Base-by-base conservation (phyloP, 2,329 filamentous ascomycete species). In the Aspergillus ochraceoroseus region DNA sequence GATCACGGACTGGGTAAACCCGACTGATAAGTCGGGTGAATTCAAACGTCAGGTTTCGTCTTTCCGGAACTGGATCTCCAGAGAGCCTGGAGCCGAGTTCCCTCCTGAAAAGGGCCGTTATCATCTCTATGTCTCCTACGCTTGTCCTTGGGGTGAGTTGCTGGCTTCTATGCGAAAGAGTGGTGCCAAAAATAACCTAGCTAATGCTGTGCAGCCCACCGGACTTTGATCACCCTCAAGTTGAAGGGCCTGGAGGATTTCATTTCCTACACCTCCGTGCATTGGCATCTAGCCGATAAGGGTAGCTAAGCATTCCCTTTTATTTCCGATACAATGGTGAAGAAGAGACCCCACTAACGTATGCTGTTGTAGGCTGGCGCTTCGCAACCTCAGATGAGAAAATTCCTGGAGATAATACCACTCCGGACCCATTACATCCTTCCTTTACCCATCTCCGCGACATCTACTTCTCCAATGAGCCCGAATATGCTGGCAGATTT, bases 41-140 rank as follows among this genome's bases (percentile, higher is more conserved):
- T 96, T 94, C 76, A 95, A 95, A 71, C 83, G 90, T 47, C 85
- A 88, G 63, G 74, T 76, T 48, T 92, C 86, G 46, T 76, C 80
- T 40, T 96, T 96, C 69, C 81, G 92, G 44, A 79, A 84, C 64
- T 85, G 72, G 65, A 85, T 95, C 64, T 87, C 84, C 20, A 77
- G 75, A 48, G 78, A 86, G 53, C 67, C 79, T 1, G 82, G 77
- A 28, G 83, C 86, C 4, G 69, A 82, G 63, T 95, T 88, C 54
- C 85, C 87, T 4, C 77, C 87, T 1, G 90, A 96, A 68, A 87
- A 86, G 68, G 87, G 77, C 38, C 77, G 92, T 41, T 98, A 98
- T 64, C 92, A 98, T 68, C 79, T 98, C 55, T 98, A 90, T 62
- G 83, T 95, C 52, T 90, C 84, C 57, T 95, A 94, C 66, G 89